Evolutionary conservation across 768 basidiomycete species (phyloP), one percentile per base, ranked within the genome.

Genomic region (Kwoniella sp.): DNA sequence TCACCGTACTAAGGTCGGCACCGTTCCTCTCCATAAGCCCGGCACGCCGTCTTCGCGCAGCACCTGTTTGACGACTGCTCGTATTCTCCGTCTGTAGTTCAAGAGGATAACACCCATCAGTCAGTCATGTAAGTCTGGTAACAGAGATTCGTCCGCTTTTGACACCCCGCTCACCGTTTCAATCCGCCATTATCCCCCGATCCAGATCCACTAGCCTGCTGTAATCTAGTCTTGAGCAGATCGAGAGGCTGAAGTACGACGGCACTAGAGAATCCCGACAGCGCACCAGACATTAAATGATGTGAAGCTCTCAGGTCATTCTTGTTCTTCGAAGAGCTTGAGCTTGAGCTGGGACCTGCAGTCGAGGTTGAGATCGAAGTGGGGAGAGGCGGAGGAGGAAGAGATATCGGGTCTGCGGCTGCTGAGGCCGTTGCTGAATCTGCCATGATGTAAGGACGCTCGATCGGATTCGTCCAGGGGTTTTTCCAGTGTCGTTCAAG

Each of bases 1-100:
- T 58, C 58, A 80, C 92, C 92, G 84, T 21, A 86, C 79, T 13
- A 96, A 82, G 0, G 92, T 91, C 6, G 92, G 88, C 6, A 83
- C 81, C 0, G 94, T 95, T 9, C 94, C 94, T 58, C 91, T 83
- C 94, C 94, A 97, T 29, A 96, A 82, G 0, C 91, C 92, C 33
- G 74, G 64, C 13, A 87, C 61, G 2, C 94, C 94, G 57, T 88
- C 83, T 2, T 84, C 81, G 27, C 82, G 72, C 24, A 92, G 69
- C 7, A 97, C 86, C 26, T 85, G 67, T 24, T 56, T 61, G 4
- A 77, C 62, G 2, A 77, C 65, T 4, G 64, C 55, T 29, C 54
- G 52, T 64, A 55, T 68, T 30, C 60, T 54, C 29, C 55, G 50
- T 12, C 48, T 58, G 6, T 51, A 37, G 53, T 2, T 1, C 0